Evolutionary conservation across 2,329 filamentous ascomycete genomes (phyloP), one percentile per base, ranked within the genome.

Genomic region (Colletotrichum sp.): DNA sequence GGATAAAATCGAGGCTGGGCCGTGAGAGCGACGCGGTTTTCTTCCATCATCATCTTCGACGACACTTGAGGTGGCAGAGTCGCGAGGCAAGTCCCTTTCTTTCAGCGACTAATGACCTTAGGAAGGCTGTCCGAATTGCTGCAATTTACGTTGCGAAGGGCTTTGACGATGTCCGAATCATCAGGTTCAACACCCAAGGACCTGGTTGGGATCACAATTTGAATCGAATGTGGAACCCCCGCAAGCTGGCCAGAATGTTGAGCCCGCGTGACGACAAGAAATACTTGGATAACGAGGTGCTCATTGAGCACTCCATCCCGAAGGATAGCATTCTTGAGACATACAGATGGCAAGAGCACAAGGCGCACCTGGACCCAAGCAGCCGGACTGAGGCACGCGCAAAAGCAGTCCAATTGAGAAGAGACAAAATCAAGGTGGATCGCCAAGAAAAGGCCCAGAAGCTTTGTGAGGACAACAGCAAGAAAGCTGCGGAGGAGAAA

Each of bases 291-390:
- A n/a, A 73, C 7, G 71, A 73, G 24, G 61, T 57, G 6, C 66
- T 73, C 13, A 18, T 73, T 5, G 66, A 73, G 13, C 13, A 57
- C 3, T 70, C 66, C 1, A 73, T 73, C 2, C 71, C 71, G 2
- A 21, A 70, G 15, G 18, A 36, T 3, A 64, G 57, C 21, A 73
- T 73, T 21, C 1, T 21, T 8, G 28, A 13, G 13, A 61, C 16
- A 8, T 61, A 61, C 28, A 21, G 9, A 21, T 61, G 59, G 59
- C 9, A 61, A 9, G 18, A 36, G 10, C 18, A 34, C 30, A 32
- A 61, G 59, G 2, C 18, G 9, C 59, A n/a, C 0, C 1, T 36
- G 28, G 59, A 61, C 13, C 59, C 59, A 5, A 0, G 18, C 18
- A n/a, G 59, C 28, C 0, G 5, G 21, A 16, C 0, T 7, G 21